Base-by-base conservation (phyloP, 768 basidiomycete genomes). In the Boletus vermiculosoides region DNA sequence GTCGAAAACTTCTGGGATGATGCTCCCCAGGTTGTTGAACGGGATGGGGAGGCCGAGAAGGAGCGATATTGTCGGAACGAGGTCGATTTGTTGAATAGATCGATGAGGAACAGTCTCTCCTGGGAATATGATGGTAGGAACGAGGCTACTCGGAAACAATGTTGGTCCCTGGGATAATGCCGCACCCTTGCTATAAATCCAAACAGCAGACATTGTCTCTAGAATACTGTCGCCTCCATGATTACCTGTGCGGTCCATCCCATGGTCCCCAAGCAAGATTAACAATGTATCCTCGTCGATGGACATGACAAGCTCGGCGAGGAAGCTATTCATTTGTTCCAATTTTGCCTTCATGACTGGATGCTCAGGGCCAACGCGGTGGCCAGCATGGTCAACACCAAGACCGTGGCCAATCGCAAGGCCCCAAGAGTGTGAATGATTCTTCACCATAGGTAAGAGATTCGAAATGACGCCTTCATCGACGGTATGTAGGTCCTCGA, bases 371-470 rank as follows among this genome's bases (percentile, higher is more conserved):
- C 96, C 95, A 8, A 98, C 84, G 51, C 97, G 82, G 67, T 99
- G 96, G 0, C 97, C 97, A 40, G 88, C 94, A 68, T 98, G 97
- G 70, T 98, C 97, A 4, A 98, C 92, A 15, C 97, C 97, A 25
- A 99, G 82, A 63, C 94, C 90, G 65, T 98, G 97, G 6, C 91
- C 96, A 28, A 99, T 82, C 23, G 95, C 76, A 56, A 98, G 83
- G 71, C 94, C 92, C 83, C 96, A 98, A 1, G 83, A 74, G 18
- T 76, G 74, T 0, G 75, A 71, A 18, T 66, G 56, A 39, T 80
- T 73, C 50, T 79, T 75, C 5, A 98, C 78, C 22, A 94, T 80
- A 0, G 93, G 92, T 62, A 95, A 86, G 5, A 98, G 77, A 64
- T 98, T 87, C 12, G 76, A 65, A 37, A 90, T 87, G 54, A 98